Percentiles rank a stretch among this genome's conserved stretches.
Evolutionary conservation across 202 grass and related monocot species (phyloP).

Genomic region (Schoenoplectus triqueter): DNA sequence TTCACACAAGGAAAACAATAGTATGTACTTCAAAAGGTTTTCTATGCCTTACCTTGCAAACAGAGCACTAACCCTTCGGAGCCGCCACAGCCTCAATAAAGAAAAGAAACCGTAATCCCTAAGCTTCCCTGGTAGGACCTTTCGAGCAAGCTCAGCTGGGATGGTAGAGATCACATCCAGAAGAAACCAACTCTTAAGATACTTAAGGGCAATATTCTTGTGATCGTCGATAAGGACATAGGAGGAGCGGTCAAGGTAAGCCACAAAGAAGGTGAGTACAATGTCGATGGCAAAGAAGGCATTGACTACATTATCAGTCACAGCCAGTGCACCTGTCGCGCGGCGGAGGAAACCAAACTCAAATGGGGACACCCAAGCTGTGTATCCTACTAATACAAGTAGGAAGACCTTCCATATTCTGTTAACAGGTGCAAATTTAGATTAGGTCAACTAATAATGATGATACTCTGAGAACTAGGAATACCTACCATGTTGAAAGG

Average conservation of each 20-base stretch:
- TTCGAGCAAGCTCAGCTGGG: slow-evolving; percentile 68
- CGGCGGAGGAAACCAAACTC: slow-evolving; percentile 85
- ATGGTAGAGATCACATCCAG: slow-evolving; percentile 82
- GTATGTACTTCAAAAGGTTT: background rate
- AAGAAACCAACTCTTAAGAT: slow-evolving; percentile 82
- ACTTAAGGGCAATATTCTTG: slow-evolving; percentile 73
- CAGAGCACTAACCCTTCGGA: slow-evolving; percentile 91
- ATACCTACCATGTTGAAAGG: background rate
- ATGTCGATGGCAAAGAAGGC: slow-evolving; percentile 86
- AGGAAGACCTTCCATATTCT: slow-evolving; percentile 81
- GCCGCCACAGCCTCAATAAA: slow-evolving; percentile 95
- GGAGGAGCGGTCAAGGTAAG: slow-evolving; percentile 72
- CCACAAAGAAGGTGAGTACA: slow-evolving; percentile 90
- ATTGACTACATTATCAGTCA: slow-evolving; percentile 72
- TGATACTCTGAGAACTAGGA: background rate
- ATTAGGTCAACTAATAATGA: background rate
- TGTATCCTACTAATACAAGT: slow-evolving; percentile 83
- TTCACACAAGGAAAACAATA: background rate
- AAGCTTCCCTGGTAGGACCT: slow-evolving; percentile 61
- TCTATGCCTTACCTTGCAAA: slow-evolving; percentile 73
- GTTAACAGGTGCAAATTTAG: background rate
- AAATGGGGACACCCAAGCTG: slow-evolving; percentile 95
- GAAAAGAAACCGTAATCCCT: slow-evolving; percentile 92
- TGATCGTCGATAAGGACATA: slow-evolving; percentile 71
- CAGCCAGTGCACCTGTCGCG: slow-evolving; percentile 52